Base-by-base conservation (phyloP, 345 rosid genomes). In the Hibiscus tridactylites region DNA sequence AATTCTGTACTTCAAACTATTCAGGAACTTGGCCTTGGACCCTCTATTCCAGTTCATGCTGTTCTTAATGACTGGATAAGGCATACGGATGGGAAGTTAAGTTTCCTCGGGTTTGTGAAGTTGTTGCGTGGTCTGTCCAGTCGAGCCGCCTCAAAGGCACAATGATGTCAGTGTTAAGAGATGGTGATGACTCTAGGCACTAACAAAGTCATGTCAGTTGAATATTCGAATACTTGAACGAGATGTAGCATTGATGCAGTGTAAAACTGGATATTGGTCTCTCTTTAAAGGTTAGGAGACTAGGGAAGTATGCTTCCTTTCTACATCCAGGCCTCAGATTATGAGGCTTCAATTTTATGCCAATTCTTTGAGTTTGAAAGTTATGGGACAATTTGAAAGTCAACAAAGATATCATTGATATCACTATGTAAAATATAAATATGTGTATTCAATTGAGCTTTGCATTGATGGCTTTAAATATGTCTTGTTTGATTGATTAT, bases 21-120 rank as follows among this genome's bases (percentile, higher is more conserved):
- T 81, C 89, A 95, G 99, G 99, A 95, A 84, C 98, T 95, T 37
- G 99, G 99, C 8, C 94, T 95, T 64, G 91, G 90, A 47, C 96
- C 98, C 42, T 83, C 96, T 0, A 81, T 95, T 44, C 99, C 99
- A 6, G 91, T 92, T 59, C 97, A 92, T 46, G 87, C 87, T 2
- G 96, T 92, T 77, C 89, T 95, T 61, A 85, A 87, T 49, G 99
- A 95, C 71, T 95, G 99, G 98, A 83, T 95, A 68, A 83, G 98
- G 65, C 97, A 90, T 74, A 73, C 85, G 0, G 99, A 95, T 71
- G 98, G 99, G 76, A 90, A 95, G 82, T 89, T 95, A 54, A 95
- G 99, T 80, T 92, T 90, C 81, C 90, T 83, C 12, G 98, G 99
- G 11, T 95, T 89, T 77, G 84, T 92, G 70, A 95, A 92, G 77